Conservation (phyloP, 2,329 filamentous ascomycete species). For the Cercospora zeina region DNA sequence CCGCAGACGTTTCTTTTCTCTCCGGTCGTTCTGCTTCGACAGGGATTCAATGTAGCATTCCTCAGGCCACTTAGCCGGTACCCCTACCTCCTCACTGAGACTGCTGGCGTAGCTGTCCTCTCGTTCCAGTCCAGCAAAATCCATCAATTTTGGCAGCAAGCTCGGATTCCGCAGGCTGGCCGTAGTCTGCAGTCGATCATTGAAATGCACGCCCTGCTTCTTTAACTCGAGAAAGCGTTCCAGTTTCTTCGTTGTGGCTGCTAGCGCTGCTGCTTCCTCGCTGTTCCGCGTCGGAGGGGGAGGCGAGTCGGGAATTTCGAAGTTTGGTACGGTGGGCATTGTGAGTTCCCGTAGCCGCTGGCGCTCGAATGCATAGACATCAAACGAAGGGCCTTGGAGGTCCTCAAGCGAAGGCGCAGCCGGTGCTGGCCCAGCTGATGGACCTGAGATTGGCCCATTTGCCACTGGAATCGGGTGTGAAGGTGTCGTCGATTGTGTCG, state of each 20-base stretch:
- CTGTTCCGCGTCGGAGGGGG: conserved; percentile 49
- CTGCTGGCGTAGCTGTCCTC: conserved; percentile 67
- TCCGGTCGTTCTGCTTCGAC: conserved; percentile 40
- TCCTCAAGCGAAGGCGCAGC: conserved; percentile 19
- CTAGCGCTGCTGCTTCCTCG: conserved; percentile 36
- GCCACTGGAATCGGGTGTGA: not conserved
- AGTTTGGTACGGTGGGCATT: conserved; percentile 68
- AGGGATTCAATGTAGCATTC: conserved; percentile 47
- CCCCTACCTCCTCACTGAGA: conserved; percentile 42
- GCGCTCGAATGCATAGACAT: conserved; percentile 68
- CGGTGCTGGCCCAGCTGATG: conserved; percentile 15
- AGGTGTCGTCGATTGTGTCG: not conserved
- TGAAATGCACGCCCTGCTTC: conserved; percentile 74
- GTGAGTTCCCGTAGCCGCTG: conserved; percentile 69
- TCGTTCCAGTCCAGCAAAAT: conserved; percentile 61
- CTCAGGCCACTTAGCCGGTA: conserved; percentile 45
- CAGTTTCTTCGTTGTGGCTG: conserved; percentile 63
- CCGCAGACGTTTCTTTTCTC: conserved; percentile 44
- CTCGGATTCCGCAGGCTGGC: conserved; percentile 70
- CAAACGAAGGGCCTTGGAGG: conserved; percentile 42
- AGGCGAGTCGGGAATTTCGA: conserved; percentile 73
- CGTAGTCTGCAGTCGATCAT: conserved; percentile 68
- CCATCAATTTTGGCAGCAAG: conserved; percentile 69
- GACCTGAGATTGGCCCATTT: conserved; percentile 20
- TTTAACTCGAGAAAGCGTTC: conserved; percentile 75